Evolutionary conservation across 2,329 filamentous ascomycete genomes (phyloP), one percentile per base, ranked within the genome.

Genomic region (Ophiostoma fasciatum): DNA sequence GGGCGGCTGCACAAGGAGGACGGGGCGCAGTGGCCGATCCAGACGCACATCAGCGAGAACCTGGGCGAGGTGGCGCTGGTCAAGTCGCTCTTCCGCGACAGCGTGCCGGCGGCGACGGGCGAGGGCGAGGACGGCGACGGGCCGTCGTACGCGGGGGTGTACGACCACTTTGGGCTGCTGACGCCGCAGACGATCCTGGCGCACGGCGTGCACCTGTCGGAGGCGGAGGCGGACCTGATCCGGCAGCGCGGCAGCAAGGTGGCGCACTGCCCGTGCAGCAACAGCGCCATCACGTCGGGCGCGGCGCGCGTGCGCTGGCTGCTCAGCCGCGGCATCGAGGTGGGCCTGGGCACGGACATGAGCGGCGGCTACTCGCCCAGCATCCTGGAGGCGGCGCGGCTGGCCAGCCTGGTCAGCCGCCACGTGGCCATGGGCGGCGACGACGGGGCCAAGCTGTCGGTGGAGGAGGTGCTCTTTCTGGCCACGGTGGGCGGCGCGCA

Each of bases 31-130:
- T 61, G 88, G 4, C 78, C 79, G 1, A 66, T 87, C 26, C 88
- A 96, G 60, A 94, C 88, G 7, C 88, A 96, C 58, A 74, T 96
- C 37, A 81, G 78, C 0, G 88, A 96, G 54, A 94, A 94, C 55
- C 60, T 58, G 11, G 61, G 62, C 46, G 88, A 96, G 58, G 62
- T 88, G 26, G 61, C 60, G 4, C 68, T 93, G 1, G 87, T 94
- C 2, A 55, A 61, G 13, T 48, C 71, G 9, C 51, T 87, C 30
- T 93, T 92, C 79, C 82, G 0, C 14, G 35, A 17, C 15, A 10
- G 3, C 12, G 31, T 39, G 45, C 41, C 17, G 33, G 41, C 30
- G 9, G 59, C 68, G 0, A 57, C 61, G 23, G 52, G 40, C 15
- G 45, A 45, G 12, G 27, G 22, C 20, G 38, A 32, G 19, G 38